Conservation (phyloP, 176 grass and related monocot species). For the Eragrostis curvula region DNA sequence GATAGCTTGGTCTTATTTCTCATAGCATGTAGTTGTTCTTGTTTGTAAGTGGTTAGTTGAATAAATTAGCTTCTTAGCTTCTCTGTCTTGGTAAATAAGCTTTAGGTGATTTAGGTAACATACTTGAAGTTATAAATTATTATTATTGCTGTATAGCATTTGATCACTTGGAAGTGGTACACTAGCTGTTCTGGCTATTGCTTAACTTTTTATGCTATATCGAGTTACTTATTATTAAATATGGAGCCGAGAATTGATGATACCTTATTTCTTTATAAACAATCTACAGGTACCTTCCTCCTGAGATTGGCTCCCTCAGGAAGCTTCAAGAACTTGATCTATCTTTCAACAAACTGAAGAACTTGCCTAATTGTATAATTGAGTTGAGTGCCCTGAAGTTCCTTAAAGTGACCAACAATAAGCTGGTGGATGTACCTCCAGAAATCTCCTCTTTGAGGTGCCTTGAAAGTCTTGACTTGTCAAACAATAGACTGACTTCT, state of each 20-base stretch:
- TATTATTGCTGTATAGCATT: neutral
- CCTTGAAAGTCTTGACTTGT: constrained; percentile 88
- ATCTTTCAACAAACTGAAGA: constrained; percentile 98
- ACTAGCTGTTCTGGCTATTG: neutral
- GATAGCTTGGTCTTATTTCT: neutral
- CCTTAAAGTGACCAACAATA: constrained; percentile 95
- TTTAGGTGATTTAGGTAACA: neutral
- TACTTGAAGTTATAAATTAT: neutral
- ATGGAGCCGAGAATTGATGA: neutral
- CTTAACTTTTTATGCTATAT: constrained; percentile 6
- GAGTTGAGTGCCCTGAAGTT: constrained; percentile 65
- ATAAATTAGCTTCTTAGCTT: neutral
- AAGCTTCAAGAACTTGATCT: constrained; percentile 94
- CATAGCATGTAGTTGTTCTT: neutral
- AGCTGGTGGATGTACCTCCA: constrained; percentile 79
- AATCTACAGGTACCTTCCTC: constrained; percentile 83
- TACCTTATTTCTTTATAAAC: constrained; percentile 31
- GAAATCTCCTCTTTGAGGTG: constrained; percentile 75
- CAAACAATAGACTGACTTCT: constrained; percentile 90
- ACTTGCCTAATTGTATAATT: constrained; percentile 80
- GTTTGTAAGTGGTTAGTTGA: neutral
- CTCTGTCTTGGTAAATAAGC: neutral
- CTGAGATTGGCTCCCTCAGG: constrained; percentile 79
- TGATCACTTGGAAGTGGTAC: constrained; percentile 1
- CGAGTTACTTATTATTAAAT: constrained; percentile 30